Evolutionary conservation across 495 filamentous ascomycete genomes (phyloP).

Genomic region (Penicilliopsis zonata): DNA sequence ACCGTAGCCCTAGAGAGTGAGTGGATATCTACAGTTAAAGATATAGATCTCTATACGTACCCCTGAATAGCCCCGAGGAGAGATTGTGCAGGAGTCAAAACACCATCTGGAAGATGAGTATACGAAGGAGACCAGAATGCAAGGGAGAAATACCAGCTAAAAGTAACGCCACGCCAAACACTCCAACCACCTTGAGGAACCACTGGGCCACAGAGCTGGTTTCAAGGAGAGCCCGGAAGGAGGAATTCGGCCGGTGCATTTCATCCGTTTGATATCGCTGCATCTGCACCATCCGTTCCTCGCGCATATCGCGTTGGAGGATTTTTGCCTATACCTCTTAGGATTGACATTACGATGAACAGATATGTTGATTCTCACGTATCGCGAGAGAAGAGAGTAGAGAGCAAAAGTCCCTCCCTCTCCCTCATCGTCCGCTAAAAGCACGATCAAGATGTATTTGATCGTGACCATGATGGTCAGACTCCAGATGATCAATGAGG

Average conservation of each 20-base stretch:
- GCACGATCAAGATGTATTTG: conserved; percentile 62
- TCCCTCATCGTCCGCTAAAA: conserved; percentile 62
- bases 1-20: conserved; percentile 35
- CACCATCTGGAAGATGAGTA: no score
- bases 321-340: no score
- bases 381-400: conserved; percentile 59
- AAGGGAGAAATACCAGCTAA: no score
- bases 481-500: conserved; percentile 66
- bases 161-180: conserved; percentile 59
- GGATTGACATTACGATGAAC: no score
- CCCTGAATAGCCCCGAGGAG: conserved; percentile 63
- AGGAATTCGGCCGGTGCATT: no score
- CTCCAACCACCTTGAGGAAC: conserved; percentile 51
- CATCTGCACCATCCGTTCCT: conserved; percentile 44
- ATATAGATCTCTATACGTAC: no score
- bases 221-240: conserved; percentile 43
- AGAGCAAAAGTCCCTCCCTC: conserved; percentile 68
- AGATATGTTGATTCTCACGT: conserved; percentile 45
- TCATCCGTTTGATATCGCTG: conserved; percentile 43
- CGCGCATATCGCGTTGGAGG: conserved; percentile 41
- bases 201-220: conserved; percentile 35
- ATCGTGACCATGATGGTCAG: conserved; percentile 61
- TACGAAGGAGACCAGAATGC: no score
- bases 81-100: conserved; percentile 59
- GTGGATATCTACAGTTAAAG: no score